These are phyloP conservation scores for Pseudogymnoascus sp. DNA, from an alignment of 2,329 filamentous ascomycete species.

Conservation along the genomic window DNA sequence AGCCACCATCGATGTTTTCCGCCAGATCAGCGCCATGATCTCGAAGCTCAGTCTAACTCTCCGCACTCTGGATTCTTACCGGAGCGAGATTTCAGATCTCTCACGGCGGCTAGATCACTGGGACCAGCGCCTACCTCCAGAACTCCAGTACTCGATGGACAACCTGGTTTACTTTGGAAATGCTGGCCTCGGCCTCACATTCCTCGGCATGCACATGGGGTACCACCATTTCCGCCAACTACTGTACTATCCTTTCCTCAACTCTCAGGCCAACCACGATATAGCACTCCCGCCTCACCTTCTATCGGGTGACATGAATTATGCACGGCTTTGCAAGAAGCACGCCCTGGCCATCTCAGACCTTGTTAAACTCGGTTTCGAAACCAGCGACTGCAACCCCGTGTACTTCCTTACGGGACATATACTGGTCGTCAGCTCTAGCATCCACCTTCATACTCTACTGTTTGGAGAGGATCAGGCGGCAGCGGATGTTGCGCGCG, in stretches of 20 bases:
- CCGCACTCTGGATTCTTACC: background rate
- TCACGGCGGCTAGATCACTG: slow-evolving; percentile 30
- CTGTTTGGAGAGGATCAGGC: slow-evolving; percentile 33
- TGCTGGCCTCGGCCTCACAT: slow-evolving; percentile 35
- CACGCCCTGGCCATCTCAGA: slow-evolving; percentile 28
- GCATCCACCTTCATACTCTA: slow-evolving; percentile 38
- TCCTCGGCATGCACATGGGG: slow-evolving; percentile 39
- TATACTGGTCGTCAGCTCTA: slow-evolving; percentile 38
- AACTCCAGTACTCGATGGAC: slow-evolving; percentile 31
- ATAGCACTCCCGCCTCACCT: slow-evolving; percentile 11
- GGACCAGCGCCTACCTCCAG: slow-evolving; percentile 29
- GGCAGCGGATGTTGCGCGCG: slow-evolving; percentile 30
- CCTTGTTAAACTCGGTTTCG: slow-evolving; percentile 33
- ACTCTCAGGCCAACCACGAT: slow-evolving; percentile 18
- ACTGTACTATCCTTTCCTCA: slow-evolving; percentile 41
- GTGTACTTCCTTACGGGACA: slow-evolving; percentile 38
- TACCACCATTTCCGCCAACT: slow-evolving; percentile 41
- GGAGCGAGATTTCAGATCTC: slow-evolving; percentile 17
- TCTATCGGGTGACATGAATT: slow-evolving; percentile 25
- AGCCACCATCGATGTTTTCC: slow-evolving; percentile 16
- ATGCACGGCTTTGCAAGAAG: slow-evolving; percentile 26
- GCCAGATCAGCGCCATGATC: slow-evolving; percentile 14
- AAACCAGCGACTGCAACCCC: slow-evolving; percentile 31
- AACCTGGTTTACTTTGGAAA: slow-evolving; percentile 33
- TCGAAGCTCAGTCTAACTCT: background rate